Base-by-base conservation (phyloP, 306 rosid genomes). In the Chamaecrista fasciculata region DNA sequence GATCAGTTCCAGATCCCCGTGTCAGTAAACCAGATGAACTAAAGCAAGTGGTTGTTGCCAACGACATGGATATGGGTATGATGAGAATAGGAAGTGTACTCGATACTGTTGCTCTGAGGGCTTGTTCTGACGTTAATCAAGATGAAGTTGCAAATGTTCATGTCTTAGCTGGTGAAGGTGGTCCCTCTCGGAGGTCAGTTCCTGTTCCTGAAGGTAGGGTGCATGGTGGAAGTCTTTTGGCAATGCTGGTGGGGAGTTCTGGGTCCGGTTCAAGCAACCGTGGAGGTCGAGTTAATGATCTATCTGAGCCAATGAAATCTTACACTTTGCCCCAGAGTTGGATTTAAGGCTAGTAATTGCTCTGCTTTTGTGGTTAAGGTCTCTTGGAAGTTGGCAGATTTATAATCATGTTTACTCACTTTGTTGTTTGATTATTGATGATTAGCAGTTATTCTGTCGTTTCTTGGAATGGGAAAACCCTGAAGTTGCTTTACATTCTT, bases 151-250 rank as follows among this genome's bases (percentile, higher is more conserved):
- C 44, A 2, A 57, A 16, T 56, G 69, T 66, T 63, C 67, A 46
- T 61, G 37, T 20, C 78, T 69, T 77, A 3, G 28, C 63, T 1
- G 65, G 47, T 26, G 77, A 81, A 36, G 63, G 71, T 48, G 64
- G 75, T 16, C 70, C 42, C 40, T 21, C 70, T 20, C 43, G 78
- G 4, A 50, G 16, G 21, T 50, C 78, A 0, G 80, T 52, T 47
- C 34, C 53, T 8, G 28, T 65, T 67, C 80, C 87, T 15, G 95
- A 88, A 81, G 95, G 95, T 60, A 80, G 95, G 76, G 95, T 88
- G 67, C 95, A 88, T 61, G 95, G 95, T 6, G 95, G 95, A 63
- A 84, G 89, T 76, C 70, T 85, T 73, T 46, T 85, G 85, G 90
- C 90, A 26, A 56, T 85, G 87, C 82, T 85, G 56, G 69, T 72